phyloP scores from a whole-genome alignment of 2,329 filamentous ascomycete species.

The Pseudogymnoascus sp. region DNA sequence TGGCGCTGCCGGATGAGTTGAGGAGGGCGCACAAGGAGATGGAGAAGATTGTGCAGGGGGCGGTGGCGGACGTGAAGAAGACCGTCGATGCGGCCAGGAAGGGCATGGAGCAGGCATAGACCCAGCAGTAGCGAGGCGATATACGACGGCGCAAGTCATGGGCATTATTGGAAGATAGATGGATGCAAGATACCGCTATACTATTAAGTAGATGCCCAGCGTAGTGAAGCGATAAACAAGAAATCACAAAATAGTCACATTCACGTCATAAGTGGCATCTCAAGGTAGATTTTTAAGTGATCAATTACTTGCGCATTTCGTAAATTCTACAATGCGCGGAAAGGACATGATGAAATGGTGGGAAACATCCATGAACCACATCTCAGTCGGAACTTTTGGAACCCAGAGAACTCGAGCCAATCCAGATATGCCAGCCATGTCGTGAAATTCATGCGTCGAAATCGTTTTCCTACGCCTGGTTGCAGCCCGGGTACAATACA shows the following conservation, averaged over 20 bases:
- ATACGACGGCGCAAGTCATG: background rate
- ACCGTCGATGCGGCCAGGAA: constrained; percentile 30
- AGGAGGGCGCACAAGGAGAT: constrained; percentile 32
- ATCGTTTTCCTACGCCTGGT: constrained; percentile 4
- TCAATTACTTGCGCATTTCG: constrained; percentile 7
- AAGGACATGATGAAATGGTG: background rate
- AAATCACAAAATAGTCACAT: background rate
- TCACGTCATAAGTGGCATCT: background rate
- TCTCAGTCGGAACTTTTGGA: constrained; percentile 5
- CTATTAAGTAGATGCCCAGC: background rate
- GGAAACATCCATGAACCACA: constrained; percentile 4
- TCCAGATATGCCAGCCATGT: constrained; percentile 21
- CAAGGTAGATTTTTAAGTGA: background rate
- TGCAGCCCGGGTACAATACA: constrained; percentile 5
- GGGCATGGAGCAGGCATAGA: constrained; percentile 25
- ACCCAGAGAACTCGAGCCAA: constrained; percentile 6
- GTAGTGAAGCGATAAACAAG: background rate
- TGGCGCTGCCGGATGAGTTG: constrained; percentile 30
- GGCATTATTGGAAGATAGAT: background rate
- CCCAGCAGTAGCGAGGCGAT: background rate
- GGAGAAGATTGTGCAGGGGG: constrained; percentile 31
- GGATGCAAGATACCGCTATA: background rate
- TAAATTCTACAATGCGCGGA: constrained; percentile 7
- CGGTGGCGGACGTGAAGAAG: constrained; percentile 27
- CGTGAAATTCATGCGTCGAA: constrained; percentile 18